These are phyloP conservation scores for Sarcomyxa edulis DNA, from an alignment of 768 basidiomycete genomes.

Conservation along the genomic window DNA sequence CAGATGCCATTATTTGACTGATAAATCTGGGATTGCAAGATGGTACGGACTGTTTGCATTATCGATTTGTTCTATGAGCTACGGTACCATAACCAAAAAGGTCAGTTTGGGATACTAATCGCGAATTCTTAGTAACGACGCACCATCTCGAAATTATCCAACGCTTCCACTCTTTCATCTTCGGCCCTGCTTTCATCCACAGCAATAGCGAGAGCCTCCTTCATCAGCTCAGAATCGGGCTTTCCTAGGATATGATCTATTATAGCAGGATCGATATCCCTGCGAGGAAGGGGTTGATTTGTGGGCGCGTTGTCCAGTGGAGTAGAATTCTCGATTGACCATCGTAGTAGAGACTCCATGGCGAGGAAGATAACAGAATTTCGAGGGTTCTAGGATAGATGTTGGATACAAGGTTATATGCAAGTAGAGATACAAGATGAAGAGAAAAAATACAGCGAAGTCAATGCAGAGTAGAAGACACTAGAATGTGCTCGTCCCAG, in stretches of 20 bases:
- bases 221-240: conserved; percentile 79
- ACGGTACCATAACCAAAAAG: conserved; percentile 1
- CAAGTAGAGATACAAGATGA: no score
- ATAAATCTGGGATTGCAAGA: not conserved
- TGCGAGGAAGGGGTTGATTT: conserved; percentile 27
- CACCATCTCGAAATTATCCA: conserved; percentile 89
- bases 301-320: conserved; percentile 18
- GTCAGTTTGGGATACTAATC: not conserved
- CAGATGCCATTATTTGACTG: no score
- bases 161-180: conserved; percentile 56
- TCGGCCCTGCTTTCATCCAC: conserved; percentile 49
- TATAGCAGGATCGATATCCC: conserved; percentile 73
- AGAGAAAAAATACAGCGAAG: no score
- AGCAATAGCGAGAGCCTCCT: conserved; percentile 66
- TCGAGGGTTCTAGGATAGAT: no score
- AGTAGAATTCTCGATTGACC: conserved; percentile 72
- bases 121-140: conserved; percentile 11
- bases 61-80: conserved; percentile 87
- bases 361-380: no score
- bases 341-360: conserved; percentile 78
- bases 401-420: no score
- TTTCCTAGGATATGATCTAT: conserved; percentile 85
- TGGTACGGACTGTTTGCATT: conserved; percentile 71
- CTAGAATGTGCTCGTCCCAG: no score
- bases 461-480: no score